Evolutionary conservation across 208 protist genomes (phyloP).

Genomic region (Histomonas meleagridis): DNA sequence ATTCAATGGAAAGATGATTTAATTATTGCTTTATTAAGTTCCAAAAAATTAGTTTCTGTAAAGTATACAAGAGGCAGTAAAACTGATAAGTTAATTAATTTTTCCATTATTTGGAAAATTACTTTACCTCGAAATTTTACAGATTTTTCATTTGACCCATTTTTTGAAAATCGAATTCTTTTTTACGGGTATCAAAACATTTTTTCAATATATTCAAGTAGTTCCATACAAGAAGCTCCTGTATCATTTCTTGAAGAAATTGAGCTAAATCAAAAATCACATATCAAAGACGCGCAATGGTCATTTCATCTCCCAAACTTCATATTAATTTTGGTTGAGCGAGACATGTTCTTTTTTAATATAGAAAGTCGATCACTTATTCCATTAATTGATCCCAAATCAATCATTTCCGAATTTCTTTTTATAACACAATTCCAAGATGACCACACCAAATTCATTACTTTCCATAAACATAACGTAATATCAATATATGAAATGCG

Average conservation of each 20-base stretch:
- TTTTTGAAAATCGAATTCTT: not conserved
- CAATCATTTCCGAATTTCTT: not conserved
- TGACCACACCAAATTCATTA: not conserved
- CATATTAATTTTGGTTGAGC: not conserved
- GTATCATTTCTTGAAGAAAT: not conserved
- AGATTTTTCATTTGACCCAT: not conserved
- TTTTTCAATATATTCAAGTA: not conserved
- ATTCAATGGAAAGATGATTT: not conserved
- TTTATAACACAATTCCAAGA: not conserved
- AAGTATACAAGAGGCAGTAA: too few relatives aligned
- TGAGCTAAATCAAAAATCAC: not conserved
- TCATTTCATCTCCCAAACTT: not conserved
- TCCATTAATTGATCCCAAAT: not conserved
- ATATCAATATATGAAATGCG: not conserved
- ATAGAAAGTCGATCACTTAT: not conserved
- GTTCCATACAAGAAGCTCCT: not conserved
- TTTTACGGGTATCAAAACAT: not conserved
- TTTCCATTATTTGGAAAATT: not conserved
- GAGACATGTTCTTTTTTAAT: not conserved
- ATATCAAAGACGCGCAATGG: not conserved
- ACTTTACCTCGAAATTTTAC: not conserved
- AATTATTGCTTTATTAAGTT: not conserved
- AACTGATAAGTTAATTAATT: not conserved
- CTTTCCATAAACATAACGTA: not conserved
- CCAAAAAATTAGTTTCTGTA: not conserved